Conservation (phyloP, 1,284 basidiomycete genomes). For the Trametes hirsuta region DNA sequence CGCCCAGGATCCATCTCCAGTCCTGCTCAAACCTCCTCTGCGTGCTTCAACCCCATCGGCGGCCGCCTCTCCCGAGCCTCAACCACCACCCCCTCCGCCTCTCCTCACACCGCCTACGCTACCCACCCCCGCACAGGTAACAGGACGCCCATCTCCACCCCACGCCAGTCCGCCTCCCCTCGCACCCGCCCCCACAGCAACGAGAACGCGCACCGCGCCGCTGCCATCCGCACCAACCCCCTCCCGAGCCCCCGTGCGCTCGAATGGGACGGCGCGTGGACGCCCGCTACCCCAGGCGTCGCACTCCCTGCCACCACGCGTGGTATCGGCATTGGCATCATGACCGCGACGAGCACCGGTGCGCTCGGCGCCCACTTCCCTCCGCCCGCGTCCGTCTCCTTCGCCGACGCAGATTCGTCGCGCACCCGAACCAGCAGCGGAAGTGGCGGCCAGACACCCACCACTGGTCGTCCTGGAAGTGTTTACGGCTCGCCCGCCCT, state of each 20-base stretch:
- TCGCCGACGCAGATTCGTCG: neutral
- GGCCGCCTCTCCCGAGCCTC: no score
- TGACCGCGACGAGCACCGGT: conserved; percentile 10
- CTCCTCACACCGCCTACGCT: no score
- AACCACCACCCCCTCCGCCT: no score
- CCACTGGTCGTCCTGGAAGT: neutral
- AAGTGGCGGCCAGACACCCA: neutral
- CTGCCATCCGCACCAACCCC: neutral
- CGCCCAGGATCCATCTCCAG: no score
- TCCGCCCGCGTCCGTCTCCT: conserved; percentile 3
- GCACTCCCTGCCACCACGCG: neutral
- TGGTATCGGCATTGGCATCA: conserved; percentile 13
- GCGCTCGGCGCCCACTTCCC: neutral
- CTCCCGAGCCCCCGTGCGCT: neutral
- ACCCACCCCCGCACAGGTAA: no score
- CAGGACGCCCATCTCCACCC: no score
- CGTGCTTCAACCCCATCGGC: no score
- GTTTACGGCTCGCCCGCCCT: conserved; percentile 1
- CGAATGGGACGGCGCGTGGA: neutral
- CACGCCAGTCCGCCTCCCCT: neutral
- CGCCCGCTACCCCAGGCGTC: neutral
- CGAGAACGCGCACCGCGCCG: conserved; percentile 12
- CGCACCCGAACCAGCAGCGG: no score
- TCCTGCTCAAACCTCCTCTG: no score
- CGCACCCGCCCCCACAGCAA: neutral